Evolutionary conservation across 176 grass and related monocot genomes (phyloP), one percentile per base, ranked within the genome.

Genomic region (Oryza meyeriana): DNA sequence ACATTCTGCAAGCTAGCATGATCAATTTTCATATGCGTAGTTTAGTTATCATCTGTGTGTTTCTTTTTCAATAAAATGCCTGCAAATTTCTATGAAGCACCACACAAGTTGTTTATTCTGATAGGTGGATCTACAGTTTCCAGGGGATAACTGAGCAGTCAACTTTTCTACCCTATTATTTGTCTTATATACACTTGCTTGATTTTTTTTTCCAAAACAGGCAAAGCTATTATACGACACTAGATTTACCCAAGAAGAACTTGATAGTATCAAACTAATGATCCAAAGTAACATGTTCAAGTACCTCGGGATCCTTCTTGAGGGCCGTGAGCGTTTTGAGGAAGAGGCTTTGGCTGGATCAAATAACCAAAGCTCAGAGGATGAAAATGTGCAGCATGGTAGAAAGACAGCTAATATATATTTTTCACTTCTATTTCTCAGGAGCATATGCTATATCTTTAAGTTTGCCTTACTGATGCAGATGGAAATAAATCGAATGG

Each of bases 281-380:
- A 93, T 98, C 74, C 96, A 98, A 82, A 98, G 96, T 63, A 98
- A 91, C 79, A 90, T 98, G 90, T 98, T 95, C 59, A 98, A 98
- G 72, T 95, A 98, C 79, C 93, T 98, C 6, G 93, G 96, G 57
- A 86, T 90, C 89, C 88, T 98, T 80, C 87, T 98, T 3, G 96
- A 98, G 75, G 93, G 88, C 40, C 96, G 96, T 63, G 96, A 98
- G 83, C 93, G 82, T 61, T 98, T 98, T 61, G 96, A 98, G 83
- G 96, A 95, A 89, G 96, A 98, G 71, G 88, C 88, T 85, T 87
- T 93, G 52, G 50, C 92, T 65, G 50, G 74, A 77, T 45, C 77
- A 63, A 70, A 75, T 67, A 80, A 71, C 30, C 67, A 62, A 86
- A 40, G 63, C 31, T 91, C 85, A 71, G 74, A 77, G 30, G 75